Evolutionary conservation across 495 filamentous ascomycete genomes (phyloP).

Genomic region (Aspergillus incahuasiensis): DNA sequence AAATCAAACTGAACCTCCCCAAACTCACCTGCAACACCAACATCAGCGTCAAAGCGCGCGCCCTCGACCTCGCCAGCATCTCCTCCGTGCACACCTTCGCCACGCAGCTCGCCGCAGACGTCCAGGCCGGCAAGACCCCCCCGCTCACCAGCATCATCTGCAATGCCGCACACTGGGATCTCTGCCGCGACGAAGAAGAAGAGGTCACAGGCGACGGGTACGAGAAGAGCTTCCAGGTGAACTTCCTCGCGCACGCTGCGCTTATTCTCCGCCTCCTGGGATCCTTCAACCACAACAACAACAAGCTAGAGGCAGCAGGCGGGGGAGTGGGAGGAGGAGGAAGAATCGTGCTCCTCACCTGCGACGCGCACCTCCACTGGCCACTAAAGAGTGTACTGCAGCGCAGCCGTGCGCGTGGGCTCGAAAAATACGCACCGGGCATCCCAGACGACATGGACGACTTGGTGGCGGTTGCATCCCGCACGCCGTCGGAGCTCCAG

Average conservation of each 20-base stretch:
- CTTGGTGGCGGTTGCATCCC: background rate
- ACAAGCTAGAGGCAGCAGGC: no score
- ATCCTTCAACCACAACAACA: conserved; percentile 43
- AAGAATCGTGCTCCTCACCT: conserved; percentile 39
- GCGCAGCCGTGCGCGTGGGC: background rate
- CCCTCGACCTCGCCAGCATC: conserved; percentile 36
- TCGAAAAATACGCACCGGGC: conserved; percentile 6
- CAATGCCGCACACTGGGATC: conserved; percentile 36
- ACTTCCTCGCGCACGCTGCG: conserved; percentile 41
- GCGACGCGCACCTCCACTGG: conserved; percentile 34
- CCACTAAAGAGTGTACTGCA: conserved; percentile 14
- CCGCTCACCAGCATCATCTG: conserved; percentile 41
- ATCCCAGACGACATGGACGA: background rate
- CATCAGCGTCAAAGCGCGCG: conserved; percentile 24
- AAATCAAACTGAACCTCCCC: background rate
- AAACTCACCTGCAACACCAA: background rate
- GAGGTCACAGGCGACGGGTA: conserved; percentile 32
- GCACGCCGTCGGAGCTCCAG: background rate
- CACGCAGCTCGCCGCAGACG: conserved; percentile 12
- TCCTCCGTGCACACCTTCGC: conserved; percentile 34
- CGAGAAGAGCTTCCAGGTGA: conserved; percentile 43
- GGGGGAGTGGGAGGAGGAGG: conserved; percentile 21
- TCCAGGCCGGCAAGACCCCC: conserved; percentile 34
- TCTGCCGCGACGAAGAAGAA: conserved; percentile 3
- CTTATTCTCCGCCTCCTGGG: conserved; percentile 40